Base-by-base conservation (phyloP, 2,329 filamentous ascomycete genomes). In the Bimuria novae-zelandiae region DNA sequence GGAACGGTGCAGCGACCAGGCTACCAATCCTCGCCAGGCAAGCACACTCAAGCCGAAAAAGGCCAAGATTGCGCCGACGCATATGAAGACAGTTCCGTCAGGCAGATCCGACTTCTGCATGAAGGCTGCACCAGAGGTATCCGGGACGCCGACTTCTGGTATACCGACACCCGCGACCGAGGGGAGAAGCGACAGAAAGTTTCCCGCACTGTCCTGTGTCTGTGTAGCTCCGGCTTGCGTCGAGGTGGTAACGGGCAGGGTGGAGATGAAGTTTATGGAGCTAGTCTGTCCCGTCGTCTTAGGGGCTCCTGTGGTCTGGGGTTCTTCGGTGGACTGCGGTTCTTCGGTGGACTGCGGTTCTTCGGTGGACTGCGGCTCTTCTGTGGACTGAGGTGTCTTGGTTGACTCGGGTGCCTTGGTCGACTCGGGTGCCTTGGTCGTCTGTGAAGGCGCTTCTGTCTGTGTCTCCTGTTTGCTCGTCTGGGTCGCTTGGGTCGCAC, bases 71-170 rank as follows among this genome's bases (percentile, higher is more conserved):
- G 92, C 89, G 40, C 94, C 94, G 1, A 97, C 94, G 19, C 87
- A 89, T 65, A 99, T 99, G 77, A 99, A 99, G 54, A 99, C 89
- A 3, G 93, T 97, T 49, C 94, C 94, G 67, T 97, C 89, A 2
- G 94, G 94, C 10, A 92, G 80, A 48, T 77, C 87, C 0, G 92
- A 95, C 66, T 88, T 86, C 69, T 92, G 88, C 90, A 97, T 96
- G 71, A 90, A 99, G 14, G 93, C 92, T 4, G 94, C 94, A 67
- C 88, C 84, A 33, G 84, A 81, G 3, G 90, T 96, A 22, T 92
- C 89, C 7, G 94, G 94, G 2, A 97, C 87, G 22, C 85, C 83
- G 3, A 91, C 81, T 1, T 89, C 77, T 4, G 92, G 89, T 59
- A 84, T 83, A 59, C 80, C 82, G 44, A 79, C 76, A 59, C 82